Base-by-base conservation (phyloP, 2,329 filamentous ascomycete genomes). In the Metarhizium album region DNA sequence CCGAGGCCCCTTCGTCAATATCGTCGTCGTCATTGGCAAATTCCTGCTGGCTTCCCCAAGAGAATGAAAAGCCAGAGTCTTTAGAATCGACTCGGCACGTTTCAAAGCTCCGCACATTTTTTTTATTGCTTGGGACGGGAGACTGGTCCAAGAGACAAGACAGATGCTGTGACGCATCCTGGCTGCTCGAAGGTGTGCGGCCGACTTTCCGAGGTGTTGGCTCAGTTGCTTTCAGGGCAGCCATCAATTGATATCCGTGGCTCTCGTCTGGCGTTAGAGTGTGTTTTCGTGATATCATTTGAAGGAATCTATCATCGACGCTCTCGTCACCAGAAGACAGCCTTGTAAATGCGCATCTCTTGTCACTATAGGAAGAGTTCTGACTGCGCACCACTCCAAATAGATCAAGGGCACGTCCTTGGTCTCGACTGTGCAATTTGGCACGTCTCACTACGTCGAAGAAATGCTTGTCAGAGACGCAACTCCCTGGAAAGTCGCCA, bases 1-100 rank as follows among this genome's bases (percentile, higher is more conserved):
- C 11, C 8, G 37, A 22, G 20, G 37, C 8, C 3, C 16, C 2
- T 40, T 40, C 20, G 7, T 14, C 40, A 43, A 53, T 42, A 22
- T 55, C 56, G n/a, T 49, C 49, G 18, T 53, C 43, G 9, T 50
- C 43, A 22, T 3, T 43, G 42, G 9, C 6, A 8, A 14, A 24
- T 20, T 24, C 22, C 11, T 43, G 20, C 7, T 16, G 20, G 22
- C 40, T 43, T 23, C 11, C 40, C 11, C 20, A 43, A 9, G 40
- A 43, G n/a, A 11, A 18, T 3, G 40, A 43, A 24, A 43, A 43
- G 11, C 40, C 40, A 14, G 40, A 43, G 14, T 43, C 40, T 16
- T 43, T 43, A 4, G 40, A 43, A 7, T 14, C 5, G 3, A 43
- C 3, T 23, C 40, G 20, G 16, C 20, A 24, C 20, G 18, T 3